A percentile compares a stretch with the other conserved stretches of the same genome.
Evolutionary conservation across 2,329 filamentous ascomycete genomes (phyloP).

Genomic region (Teratosphaeria zuluensis): DNA sequence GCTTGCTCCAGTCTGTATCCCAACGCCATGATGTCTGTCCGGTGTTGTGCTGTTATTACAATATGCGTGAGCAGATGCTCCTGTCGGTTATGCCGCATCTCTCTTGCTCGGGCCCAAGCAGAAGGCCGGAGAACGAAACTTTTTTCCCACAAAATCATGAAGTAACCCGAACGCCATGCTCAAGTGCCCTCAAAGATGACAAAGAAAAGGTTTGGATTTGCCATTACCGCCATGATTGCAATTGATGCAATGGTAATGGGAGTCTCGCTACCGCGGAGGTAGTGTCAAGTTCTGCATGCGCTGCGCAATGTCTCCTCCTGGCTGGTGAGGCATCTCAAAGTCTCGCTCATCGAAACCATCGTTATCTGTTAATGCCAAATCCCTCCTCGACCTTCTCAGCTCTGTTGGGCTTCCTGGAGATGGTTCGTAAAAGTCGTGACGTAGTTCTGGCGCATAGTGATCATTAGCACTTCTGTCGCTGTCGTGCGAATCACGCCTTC

Average conservation of each 20-base stretch:
- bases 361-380: constrained; percentile 18
- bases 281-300: constrained; percentile 12
- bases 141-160: neutral
- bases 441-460: constrained; percentile 26
- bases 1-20: neutral
- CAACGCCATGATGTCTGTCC: neutral
- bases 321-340: constrained; percentile 2
- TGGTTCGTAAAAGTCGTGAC: constrained; percentile 24
- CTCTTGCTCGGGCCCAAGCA: neutral
- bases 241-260: neutral
- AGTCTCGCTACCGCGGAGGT: neutral
- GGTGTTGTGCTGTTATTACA: neutral
- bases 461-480: constrained; percentile 1
- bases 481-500: constrained; percentile 16
- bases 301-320: constrained; percentile 5
- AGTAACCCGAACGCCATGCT: neutral
- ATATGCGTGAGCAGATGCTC: neutral
- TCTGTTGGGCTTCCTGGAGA: constrained; percentile 11
- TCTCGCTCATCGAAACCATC: constrained; percentile 12
- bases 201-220: neutral
- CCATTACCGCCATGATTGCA: neutral
- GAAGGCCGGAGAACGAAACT: neutral
- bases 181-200: neutral
- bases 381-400: constrained; percentile 13
- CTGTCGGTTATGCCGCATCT: neutral